Evolutionary conservation across 2,329 filamentous ascomycete species (phyloP), one percentile per base, ranked within the genome.

Genomic region (Boeremia lycopersici): DNA sequence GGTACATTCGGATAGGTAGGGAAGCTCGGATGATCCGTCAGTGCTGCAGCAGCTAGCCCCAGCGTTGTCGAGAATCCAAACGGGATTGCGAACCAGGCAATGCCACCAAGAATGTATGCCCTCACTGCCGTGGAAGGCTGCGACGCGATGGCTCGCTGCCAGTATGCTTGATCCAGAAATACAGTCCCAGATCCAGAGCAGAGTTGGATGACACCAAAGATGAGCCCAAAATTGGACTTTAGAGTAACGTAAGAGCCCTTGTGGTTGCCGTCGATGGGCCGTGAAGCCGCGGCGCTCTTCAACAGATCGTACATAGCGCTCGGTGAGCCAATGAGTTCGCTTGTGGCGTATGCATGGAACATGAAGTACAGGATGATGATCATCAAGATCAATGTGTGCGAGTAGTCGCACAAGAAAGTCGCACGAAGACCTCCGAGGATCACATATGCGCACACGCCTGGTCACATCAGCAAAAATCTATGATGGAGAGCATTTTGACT

Each of bases 41-140:
- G 69, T 6, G 78, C 79, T 1, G 76, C 76, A 0, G 77, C 78
- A 13, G 74, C 71, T 2, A 82, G 71, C 11, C 79, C 79, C 48
- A 81, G 66, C 1, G 78, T 79, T 1, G 79, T 80, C 1, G 77
- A 74, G 33, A 53, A 53, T n/a, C 51, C 51, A 23, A 53, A 53
- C 2, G 79, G 79, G 15, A 82, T 79, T 4, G 77, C 79, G 54
- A 80, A 80, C 74, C 78, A 81, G 3, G 77, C 78, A 6, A 82
- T 63, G 1, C 51, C 78, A 15, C 77, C 78, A 3, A 81, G 68
- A 5, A 73, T 63, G 40, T 73, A 73, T 0, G 65, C 68, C 17
- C 55, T 60, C 3, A 71, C 67, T 2, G 68, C 68, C 11, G 65
- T 69, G 1, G 67, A 65, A 1, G 68, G 67, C 25, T 67, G 63